Percentiles rank a stretch among this genome's conserved stretches.
These are phyloP conservation scores for Sonneratia alba DNA, from an alignment of 345 rosid species.

Conservation along the genomic window DNA sequence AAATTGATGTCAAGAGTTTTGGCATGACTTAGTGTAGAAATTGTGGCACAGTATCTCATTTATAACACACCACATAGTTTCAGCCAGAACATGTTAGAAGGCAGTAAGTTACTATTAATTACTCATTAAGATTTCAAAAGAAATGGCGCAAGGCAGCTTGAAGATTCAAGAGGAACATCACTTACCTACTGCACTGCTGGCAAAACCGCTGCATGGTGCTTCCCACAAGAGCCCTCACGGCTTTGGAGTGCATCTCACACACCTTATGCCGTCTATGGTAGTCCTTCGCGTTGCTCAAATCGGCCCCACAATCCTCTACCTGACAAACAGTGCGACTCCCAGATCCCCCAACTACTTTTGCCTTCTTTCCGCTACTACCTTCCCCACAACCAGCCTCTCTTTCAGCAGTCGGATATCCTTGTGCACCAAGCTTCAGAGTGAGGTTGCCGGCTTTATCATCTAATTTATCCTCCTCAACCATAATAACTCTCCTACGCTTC, in stretches of 20 bases:
- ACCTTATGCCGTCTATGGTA: slow-evolving; percentile 97
- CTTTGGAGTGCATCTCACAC: slow-evolving; percentile 94
- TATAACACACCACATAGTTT: too few relatives aligned
- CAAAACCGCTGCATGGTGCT: slow-evolving; percentile 93
- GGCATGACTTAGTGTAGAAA: not conserved
- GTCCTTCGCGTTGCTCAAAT: slow-evolving; percentile 86
- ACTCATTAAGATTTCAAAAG: too few relatives aligned
- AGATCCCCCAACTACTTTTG: slow-evolving; percentile 50
- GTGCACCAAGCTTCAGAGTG: slow-evolving; percentile 63
- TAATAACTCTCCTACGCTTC: slow-evolving; percentile 58
- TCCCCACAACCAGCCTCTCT: slow-evolving; percentile 46
- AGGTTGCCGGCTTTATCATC: slow-evolving; percentile 45
- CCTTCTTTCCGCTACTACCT: slow-evolving; percentile 56
- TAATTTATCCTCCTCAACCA: slow-evolving; percentile 41
- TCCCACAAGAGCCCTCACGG: slow-evolving; percentile 76
- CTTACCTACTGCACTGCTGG: slow-evolving; percentile 99
- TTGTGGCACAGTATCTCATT: too few relatives aligned
- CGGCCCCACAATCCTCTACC: slow-evolving; percentile 91
- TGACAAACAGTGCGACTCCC: slow-evolving; percentile 72
- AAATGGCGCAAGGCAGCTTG: not conserved
- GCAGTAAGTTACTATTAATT: too few relatives aligned
- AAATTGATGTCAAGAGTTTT: not conserved
- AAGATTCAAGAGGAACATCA: not conserved
- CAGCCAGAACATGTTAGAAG: too few relatives aligned
- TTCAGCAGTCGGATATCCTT: slow-evolving; percentile 36